Conservation (phyloP, 1,139 yeast genomes). For the Meyerozyma sp. region DNA sequence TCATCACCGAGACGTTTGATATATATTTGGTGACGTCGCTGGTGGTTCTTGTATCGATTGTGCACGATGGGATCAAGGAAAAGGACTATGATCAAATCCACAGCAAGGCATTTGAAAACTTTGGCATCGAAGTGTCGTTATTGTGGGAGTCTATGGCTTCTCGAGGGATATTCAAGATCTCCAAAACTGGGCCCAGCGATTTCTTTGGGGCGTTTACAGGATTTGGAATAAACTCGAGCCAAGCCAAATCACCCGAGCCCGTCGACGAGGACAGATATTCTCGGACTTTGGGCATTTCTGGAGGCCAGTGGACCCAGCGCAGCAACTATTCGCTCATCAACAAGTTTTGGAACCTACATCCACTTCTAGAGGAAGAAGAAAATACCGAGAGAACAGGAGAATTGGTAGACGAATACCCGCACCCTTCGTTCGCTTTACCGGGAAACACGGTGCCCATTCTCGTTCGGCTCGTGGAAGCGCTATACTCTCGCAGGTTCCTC, state of each 20-base stretch:
- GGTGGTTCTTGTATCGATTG: conserved; percentile 49
- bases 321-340: conserved; percentile 35
- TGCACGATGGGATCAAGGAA: conserved; percentile 61
- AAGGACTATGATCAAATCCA: conserved; percentile 49
- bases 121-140: conserved; percentile 48
- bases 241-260: conserved; percentile 5
- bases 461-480: conserved; percentile 45
- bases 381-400: conserved; percentile 6
- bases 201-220: conserved; percentile 25
- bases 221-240: neutral
- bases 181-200: conserved; percentile 19
- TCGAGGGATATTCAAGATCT: conserved; percentile 20
- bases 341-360: conserved; percentile 45
- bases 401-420: conserved; percentile 24
- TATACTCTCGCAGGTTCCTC: conserved; percentile 43
- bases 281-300: conserved; percentile 25
- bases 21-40: conserved; percentile 42
- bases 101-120: conserved; percentile 48
- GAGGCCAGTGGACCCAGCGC: conserved; percentile 25
- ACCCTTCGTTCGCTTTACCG: conserved; percentile 50
- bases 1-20: conserved; percentile 37
- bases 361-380: conserved; percentile 20
- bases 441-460: conserved; percentile 48
- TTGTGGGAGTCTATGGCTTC: conserved; percentile 23
- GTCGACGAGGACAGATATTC: conserved; percentile 6